Evolutionary conservation across 129 eudicot species (phyloP).

Genomic region (Pittosporum tobira): DNA sequence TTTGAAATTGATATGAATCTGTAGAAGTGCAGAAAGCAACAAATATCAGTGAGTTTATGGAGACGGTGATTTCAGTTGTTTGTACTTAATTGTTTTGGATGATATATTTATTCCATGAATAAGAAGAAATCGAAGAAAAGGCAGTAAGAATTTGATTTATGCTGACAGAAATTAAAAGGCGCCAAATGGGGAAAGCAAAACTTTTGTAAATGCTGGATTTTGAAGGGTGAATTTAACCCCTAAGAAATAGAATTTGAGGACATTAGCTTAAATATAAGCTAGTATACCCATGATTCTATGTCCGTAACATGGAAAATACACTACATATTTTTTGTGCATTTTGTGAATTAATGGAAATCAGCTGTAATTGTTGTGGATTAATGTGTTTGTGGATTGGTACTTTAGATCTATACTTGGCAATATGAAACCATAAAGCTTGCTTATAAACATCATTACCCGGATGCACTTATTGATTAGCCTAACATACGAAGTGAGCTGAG

Average conservation of each 20-base stretch:
- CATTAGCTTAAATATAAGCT: neutral
- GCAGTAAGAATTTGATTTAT: too few species aligned
- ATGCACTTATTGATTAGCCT: neutral
- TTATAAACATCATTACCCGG: neutral
- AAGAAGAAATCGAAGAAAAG: too few species aligned
- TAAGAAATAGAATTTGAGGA: neutral
- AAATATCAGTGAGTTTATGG: too few species aligned
- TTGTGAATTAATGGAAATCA: neutral
- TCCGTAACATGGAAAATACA: neutral
- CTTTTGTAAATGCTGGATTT: neutral
- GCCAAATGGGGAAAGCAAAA: too few species aligned
- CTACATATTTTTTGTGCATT: neutral
- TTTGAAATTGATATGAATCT: too few species aligned
- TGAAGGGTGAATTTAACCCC: neutral
- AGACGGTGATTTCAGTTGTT: too few species aligned
- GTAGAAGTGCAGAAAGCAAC: too few species aligned
- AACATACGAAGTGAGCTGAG: too few species aligned
- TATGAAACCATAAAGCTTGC: neutral
- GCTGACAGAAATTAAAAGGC: too few species aligned
- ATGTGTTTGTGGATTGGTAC: neutral
- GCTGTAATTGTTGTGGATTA: neutral
- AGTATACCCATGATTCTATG: neutral
- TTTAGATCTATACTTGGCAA: neutral
- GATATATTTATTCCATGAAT: too few species aligned
- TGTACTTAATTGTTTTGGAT: too few species aligned